These are phyloP conservation scores for Soucietia sequanensis DNA, from an alignment of 805 yeast species.

Conservation along the genomic window DNA sequence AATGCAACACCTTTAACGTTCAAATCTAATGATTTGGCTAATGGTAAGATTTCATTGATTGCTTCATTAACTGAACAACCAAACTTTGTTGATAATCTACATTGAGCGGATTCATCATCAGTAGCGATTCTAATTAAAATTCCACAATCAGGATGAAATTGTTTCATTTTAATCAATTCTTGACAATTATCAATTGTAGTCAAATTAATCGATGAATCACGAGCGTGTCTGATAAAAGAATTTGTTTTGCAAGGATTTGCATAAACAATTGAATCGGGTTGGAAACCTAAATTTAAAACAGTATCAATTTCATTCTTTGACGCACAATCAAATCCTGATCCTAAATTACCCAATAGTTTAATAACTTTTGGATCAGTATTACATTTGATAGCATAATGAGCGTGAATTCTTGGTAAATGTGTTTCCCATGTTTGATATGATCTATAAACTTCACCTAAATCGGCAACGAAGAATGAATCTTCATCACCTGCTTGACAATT, in stretches of 20 bases:
- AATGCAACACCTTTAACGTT: slow-evolving; percentile 84
- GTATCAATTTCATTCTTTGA: slow-evolving; percentile 78
- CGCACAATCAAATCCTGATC: slow-evolving; percentile 90
- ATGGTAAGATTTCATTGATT: slow-evolving; percentile 49
- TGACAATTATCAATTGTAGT: slow-evolving; percentile 90
- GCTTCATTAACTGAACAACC: slow-evolving; percentile 71
- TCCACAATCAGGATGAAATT: slow-evolving; percentile 65
- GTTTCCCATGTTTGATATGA: slow-evolving; percentile 62
- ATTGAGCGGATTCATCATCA: slow-evolving; percentile 84
- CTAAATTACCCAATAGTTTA: slow-evolving; percentile 53
- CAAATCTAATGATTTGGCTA: slow-evolving; percentile 61
- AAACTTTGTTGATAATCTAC: slow-evolving; percentile 83
- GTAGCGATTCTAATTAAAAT: slow-evolving; percentile 81
- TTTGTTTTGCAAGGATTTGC: slow-evolving; percentile 95
- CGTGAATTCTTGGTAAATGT: slow-evolving; percentile 70
- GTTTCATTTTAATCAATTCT: slow-evolving; percentile 72
- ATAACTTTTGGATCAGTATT: slow-evolving; percentile 70
- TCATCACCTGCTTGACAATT: slow-evolving; percentile 73
- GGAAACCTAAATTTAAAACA: slow-evolving; percentile 60
- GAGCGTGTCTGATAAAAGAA: slow-evolving; percentile 74
- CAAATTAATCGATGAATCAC: slow-evolving; percentile 51
- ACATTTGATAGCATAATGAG: slow-evolving; percentile 95
- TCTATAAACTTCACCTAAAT: slow-evolving; percentile 67
- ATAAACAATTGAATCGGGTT: slow-evolving; percentile 69
- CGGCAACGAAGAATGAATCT: slow-evolving; percentile 86